Percentiles rank a stretch among this genome's conserved stretches.
Evolutionary conservation across 2,329 filamentous ascomycete species (phyloP).

Genomic region (Apiospora aurea): DNA sequence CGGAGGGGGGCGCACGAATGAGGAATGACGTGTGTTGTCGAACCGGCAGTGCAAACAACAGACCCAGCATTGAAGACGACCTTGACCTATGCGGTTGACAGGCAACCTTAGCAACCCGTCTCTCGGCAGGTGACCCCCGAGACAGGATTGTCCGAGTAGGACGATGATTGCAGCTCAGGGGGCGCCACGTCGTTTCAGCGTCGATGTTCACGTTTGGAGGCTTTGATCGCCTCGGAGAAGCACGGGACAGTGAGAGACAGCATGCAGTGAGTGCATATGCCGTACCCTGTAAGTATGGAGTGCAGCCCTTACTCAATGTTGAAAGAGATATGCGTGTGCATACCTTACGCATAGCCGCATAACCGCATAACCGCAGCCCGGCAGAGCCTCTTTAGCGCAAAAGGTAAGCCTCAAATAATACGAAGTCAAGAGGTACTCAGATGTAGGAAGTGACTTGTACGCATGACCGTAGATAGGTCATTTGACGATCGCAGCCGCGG

Average conservation of each 20-base stretch:
- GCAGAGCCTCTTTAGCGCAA: neutral
- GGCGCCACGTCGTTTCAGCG: neutral
- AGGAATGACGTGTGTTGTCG: conserved; percentile 1
- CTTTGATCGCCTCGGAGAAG: neutral
- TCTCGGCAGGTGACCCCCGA: neutral
- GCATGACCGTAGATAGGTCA: neutral
- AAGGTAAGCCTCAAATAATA: neutral
- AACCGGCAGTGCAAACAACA: neutral
- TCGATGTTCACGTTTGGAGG: neutral
- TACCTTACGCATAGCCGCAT: neutral
- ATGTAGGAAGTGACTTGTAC: neutral
- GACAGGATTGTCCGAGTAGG: neutral
- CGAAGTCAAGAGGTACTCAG: too few relatives aligned
- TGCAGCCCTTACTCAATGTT: neutral
- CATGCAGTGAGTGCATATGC: neutral
- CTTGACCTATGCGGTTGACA: neutral
- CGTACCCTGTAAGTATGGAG: neutral
- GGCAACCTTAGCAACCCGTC: neutral
- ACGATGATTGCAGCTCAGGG: neutral
- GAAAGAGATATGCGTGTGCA: neutral
- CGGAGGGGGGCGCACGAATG: neutral
- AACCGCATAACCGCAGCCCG: neutral
- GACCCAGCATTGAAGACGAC: neutral
- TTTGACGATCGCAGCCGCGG: neutral
- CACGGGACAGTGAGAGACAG: neutral